Conservation (phyloP, 495 filamentous ascomycete genomes). For the Umbilicaria muhlenbergii region DNA sequence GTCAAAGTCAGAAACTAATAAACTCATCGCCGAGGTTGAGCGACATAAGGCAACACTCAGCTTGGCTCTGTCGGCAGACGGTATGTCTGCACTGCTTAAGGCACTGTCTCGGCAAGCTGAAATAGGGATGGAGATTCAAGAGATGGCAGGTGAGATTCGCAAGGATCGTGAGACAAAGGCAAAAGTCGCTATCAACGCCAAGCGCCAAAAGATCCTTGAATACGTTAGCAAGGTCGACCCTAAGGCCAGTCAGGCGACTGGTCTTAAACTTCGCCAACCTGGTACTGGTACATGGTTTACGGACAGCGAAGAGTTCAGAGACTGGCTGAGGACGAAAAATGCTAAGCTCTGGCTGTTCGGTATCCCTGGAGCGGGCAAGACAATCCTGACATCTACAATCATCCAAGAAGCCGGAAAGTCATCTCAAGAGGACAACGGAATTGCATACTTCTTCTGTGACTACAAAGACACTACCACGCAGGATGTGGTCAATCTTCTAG, state of each 20-base stretch:
- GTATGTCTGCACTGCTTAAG: slow-evolving; percentile 10
- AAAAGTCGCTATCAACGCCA: slow-evolving; percentile 6
- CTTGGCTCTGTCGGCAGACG: slow-evolving; percentile 18
- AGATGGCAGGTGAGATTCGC: neutral
- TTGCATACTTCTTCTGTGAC: slow-evolving; percentile 27
- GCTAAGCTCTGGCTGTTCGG: slow-evolving; percentile 23
- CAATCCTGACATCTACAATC: slow-evolving; percentile 17
- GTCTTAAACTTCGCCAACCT: slow-evolving; percentile 17
- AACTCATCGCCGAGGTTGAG: slow-evolving; percentile 13
- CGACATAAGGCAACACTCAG: slow-evolving; percentile 17
- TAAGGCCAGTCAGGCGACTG: slow-evolving; percentile 13
- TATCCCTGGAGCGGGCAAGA: slow-evolving; percentile 28
- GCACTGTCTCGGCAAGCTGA: slow-evolving; percentile 5
- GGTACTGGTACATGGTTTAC: slow-evolving; percentile 23
- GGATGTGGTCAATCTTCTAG: slow-evolving; percentile 15
- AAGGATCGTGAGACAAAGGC: slow-evolving; percentile 9
- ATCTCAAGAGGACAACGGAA: slow-evolving; percentile 5
- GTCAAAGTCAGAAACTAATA: slow-evolving; percentile 11
- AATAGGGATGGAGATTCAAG: slow-evolving; percentile 1
- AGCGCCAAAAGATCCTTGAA: slow-evolving; percentile 15
- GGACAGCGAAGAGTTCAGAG: slow-evolving; percentile 12
- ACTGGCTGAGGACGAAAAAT: slow-evolving; percentile 12
- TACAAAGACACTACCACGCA: slow-evolving; percentile 20
- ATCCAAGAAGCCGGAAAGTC: slow-evolving; percentile 9
- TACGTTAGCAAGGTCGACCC: slow-evolving; percentile 16